phyloP scores from a whole-genome alignment of 2,329 filamentous ascomycete species.

The Diaporthe sp. region DNA sequence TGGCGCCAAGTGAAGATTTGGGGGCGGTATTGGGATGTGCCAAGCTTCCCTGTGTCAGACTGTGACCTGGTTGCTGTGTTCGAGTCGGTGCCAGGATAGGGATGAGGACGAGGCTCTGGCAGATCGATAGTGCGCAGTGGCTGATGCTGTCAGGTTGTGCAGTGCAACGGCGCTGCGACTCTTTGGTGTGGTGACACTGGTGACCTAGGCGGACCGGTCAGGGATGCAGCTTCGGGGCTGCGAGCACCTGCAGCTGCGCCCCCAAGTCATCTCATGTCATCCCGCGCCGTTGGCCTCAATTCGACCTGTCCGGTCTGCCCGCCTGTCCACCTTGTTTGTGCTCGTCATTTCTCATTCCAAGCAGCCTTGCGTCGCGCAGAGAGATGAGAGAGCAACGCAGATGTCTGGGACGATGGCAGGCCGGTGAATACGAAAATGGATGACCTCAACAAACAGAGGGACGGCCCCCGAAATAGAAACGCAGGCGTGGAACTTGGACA shows the following conservation, averaged over 20 bases:
- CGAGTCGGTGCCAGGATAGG: not conserved
- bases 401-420: constrained; percentile 12
- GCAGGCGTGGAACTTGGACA: constrained; percentile 7
- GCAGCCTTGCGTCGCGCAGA: not conserved
- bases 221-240: constrained; percentile 1
- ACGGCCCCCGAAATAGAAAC: constrained; percentile 27
- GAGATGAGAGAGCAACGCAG: not conserved
- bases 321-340: not conserved
- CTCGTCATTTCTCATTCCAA: constrained; percentile 22
- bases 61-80: not conserved
- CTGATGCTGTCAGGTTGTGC: constrained; percentile 7
- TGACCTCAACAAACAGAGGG: constrained; percentile 25
- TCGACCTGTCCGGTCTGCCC: not conserved
- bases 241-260: constrained; percentile 13
- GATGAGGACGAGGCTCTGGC: not conserved
- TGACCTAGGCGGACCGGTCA: not conserved
- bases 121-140: not conserved
- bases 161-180: not conserved
- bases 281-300: constrained; percentile 7
- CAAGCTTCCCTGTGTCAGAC: not conserved
- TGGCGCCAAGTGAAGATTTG: not conserved
- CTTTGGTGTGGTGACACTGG: constrained; percentile 9
- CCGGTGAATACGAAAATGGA: constrained; percentile 8
- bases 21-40: not conserved
- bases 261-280: constrained; percentile 2